Evolutionary conservation across 116 monocot species (phyloP), one percentile per base, ranked within the genome.

Genomic region (Cymodocea nodosa): DNA sequence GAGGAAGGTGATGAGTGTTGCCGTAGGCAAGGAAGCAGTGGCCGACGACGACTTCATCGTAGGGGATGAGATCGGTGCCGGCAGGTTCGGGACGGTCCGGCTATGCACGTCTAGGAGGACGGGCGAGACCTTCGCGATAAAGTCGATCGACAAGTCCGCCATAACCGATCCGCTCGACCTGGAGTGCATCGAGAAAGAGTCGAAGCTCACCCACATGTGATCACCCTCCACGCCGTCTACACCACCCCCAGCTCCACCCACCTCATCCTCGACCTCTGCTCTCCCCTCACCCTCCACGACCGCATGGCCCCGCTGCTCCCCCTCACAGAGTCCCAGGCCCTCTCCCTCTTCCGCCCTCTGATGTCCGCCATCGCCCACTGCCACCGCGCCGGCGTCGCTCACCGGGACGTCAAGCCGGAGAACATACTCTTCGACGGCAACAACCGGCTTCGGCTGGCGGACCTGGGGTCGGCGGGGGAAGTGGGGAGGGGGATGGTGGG

Each of bases 341-440:
- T 76, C 7, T 69, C 20, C 51, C 18, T 85, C 52, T 59, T 89
- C 65, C 48, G 70, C 13, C 73, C 65, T 67, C 66, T 90, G 56
- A 78, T 82, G 67, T 77, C 73, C 49, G 82, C 84, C 22, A 56
- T 95, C 52, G 79, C 81, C n/a, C 64, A 63, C 51, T 87, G 90
- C 72, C 94, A 95, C 73, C 72, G 74, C 49, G 70, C 84, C 0
- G 94, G 94, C 15, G 76, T 94, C 53, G 80, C 82, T 5, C 94
- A 94, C 71, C 77, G 94, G 12, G 94, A 94, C 66, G 51, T 94
- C 62, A 94, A 94, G 76, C 94, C 94, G 18, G 94, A 94, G 58
- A 94, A 94, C 74, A 63, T 94, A n/a, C 74, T 94, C 37, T 79
- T 89, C 64, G 86, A 80, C 64, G 23, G 35, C 23, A 18, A 62